These are phyloP conservation scores for Cladosporium colombiae DNA, from an alignment of 2,329 filamentous ascomycete species.

Conservation along the genomic window DNA sequence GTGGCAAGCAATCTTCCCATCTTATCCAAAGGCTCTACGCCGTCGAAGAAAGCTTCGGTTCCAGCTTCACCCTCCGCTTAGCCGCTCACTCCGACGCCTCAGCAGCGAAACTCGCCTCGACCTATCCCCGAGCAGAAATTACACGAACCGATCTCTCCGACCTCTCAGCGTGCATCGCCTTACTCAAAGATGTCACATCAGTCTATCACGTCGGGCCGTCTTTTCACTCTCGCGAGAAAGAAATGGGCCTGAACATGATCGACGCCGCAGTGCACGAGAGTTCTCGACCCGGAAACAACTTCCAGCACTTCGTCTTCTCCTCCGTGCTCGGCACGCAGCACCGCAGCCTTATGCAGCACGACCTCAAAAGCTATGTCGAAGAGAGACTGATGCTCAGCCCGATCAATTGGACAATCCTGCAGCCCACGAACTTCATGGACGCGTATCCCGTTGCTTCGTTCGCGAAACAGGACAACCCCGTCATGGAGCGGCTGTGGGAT, in stretches of 20 bases:
- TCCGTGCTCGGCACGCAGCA: constrained; percentile 39
- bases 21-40: constrained; percentile 41
- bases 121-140: neutral
- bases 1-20: constrained; percentile 39
- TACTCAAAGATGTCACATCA: constrained; percentile 35
- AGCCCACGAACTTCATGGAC: constrained; percentile 39
- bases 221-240: constrained; percentile 39
- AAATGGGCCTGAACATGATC: constrained; percentile 42
- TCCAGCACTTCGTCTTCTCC: constrained; percentile 42
- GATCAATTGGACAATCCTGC: constrained; percentile 40
- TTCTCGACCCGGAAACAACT: constrained; percentile 23
- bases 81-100: neutral
- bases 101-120: neutral
- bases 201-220: constrained; percentile 40
- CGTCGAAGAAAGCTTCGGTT: constrained; percentile 34
- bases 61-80: neutral
- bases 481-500: neutral
- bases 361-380: constrained; percentile 40
- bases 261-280: constrained; percentile 36
- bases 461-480: neutral
- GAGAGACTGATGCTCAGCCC: constrained; percentile 39
- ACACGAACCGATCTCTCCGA: constrained; percentile 12
- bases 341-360: constrained; percentile 41
- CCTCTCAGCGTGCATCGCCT: constrained; percentile 28
- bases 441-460: neutral